Evolutionary conservation across 495 filamentous ascomycete species (phyloP), one percentile per base, ranked within the genome.

Genomic region (Diplogelasinospora grovesii): DNA sequence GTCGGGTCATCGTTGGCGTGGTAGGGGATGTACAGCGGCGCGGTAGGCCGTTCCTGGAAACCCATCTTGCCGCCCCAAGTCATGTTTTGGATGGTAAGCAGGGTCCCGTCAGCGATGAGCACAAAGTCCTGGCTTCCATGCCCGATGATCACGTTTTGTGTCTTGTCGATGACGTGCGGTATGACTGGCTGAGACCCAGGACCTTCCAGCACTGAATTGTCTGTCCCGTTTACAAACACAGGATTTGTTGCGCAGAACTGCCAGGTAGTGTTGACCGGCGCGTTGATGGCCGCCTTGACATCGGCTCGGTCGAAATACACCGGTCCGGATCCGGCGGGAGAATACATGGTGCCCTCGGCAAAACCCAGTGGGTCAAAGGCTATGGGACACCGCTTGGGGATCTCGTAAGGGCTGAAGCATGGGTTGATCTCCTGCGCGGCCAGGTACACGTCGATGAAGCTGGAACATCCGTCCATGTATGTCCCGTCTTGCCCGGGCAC

Each of bases 1-100:
- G 44, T 33, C 10, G 56, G 43, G 20, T 39, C 20, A 2, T 27
- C 46, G 22, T 38, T 16, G 15, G 8, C 61, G 35, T 82, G 79
- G 43, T 78, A 83, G 0, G 85, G 84, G 3, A 86, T 78, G 45
- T 78, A 81, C 39, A 89, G 72, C 2, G 75, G 71, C 30, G 73
- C 76, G 1, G 54, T 43, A 0, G 84, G 83, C 1, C 64, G 54
- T 3, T 52, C 48, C 19, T 77, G 70, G 66, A 93, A 93, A 1
- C 86, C 86, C 32, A 83, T 77, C 7, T 57, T 46, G 0, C 86
- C 86, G 39, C 76, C 74, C 81, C 82, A 90, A 0, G 83, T 93
- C 76, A 89, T 86, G 59, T 89, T 90, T 52, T 93, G 85, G 42
- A 90, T 86, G 19, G 75, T 74, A 8, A 84, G 66, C 1, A 93